Evolutionary conservation across 306 rosid genomes (phyloP), one percentile per base, ranked within the genome.

Genomic region (Citrullus amarus): DNA sequence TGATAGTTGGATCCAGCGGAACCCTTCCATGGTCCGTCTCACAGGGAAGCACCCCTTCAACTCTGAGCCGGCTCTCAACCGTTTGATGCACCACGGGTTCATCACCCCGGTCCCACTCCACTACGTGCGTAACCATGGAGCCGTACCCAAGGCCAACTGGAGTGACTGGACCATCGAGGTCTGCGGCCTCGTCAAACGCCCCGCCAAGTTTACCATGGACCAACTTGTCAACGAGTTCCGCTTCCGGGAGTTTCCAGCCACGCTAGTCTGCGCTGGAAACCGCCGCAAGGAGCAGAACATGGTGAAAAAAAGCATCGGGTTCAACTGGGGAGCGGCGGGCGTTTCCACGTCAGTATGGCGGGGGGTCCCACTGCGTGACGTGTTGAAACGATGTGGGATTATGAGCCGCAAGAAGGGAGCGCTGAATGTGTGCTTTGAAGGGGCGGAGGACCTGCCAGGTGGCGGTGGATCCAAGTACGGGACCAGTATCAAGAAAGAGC

Each of bases 401-500:
- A 79, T 76, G 9, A 46, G 81, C 71, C 83, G 90, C 0, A 78
- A 65, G 0, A 79, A 83, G 1, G 98, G 91, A 0, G 93, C 88
- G 6, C 79, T 93, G 7, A 85, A 89, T 46, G 96, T 91, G n/a
- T 91, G 98, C 68, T 93, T 93, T 22, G 98, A 93, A 65, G 98
- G 98, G 0, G 89, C 88, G 0, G 98, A 93, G 85, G 94, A 91
- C 20, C 73, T 93, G 81, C 94, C 96, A 0, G 97, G 93, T 56
- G 97, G 93, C n/a, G 97, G 97, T 51, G 97, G 96, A 12, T 83
- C 89, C 56, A 91, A 91, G 79, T 91, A 93, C 69, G 96, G 90
- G 0, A 93, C 98, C 0, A 93, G 94, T 32, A 10, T 93, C 12
- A 79, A 66, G 78, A 80, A 81, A 25, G 96, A 87, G 84, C n/a